phyloP scores from a whole-genome alignment of 2,329 filamentous ascomycete species.

The Metarhizium rileyi region DNA sequence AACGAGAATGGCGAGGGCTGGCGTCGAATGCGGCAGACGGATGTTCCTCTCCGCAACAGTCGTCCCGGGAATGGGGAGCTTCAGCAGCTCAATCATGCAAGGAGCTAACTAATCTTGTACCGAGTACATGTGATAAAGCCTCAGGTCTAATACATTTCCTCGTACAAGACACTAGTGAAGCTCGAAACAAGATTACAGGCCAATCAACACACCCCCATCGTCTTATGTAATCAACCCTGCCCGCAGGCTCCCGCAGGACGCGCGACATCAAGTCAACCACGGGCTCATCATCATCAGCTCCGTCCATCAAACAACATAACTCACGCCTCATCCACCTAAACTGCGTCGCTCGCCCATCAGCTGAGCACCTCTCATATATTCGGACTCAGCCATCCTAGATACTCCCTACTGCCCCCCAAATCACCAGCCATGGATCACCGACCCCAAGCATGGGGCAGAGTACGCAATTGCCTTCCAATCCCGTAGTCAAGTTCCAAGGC shows the following conservation, averaged over 20 bases:
- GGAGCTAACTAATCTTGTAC: neutral
- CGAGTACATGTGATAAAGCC: neutral
- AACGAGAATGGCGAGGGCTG: conserved; percentile 10
- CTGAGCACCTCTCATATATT: neutral
- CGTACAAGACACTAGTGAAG: neutral
- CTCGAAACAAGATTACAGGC: conserved; percentile 3
- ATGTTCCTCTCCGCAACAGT: neutral
- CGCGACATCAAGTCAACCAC: conserved; percentile 17
- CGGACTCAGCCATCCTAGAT: neutral
- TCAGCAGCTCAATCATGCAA: neutral
- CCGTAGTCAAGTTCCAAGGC: neutral
- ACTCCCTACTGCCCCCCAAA: conserved; percentile 3
- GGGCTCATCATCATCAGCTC: conserved; percentile 9
- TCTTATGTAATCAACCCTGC: conserved; percentile 20
- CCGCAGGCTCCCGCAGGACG: conserved; percentile 27
- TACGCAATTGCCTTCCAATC: conserved; percentile 33
- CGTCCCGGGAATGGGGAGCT: neutral
- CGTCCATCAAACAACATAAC: conserved; percentile 8
- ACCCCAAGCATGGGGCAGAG: conserved; percentile 63
- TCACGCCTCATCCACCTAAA: neutral
- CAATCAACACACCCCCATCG: conserved; percentile 18
- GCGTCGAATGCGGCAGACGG: conserved; percentile 3
- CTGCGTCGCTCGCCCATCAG: neutral
- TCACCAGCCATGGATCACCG: conserved; percentile 54
- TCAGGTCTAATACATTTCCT: rapidly evolving